Evolutionary conservation across 2,329 filamentous ascomycete genomes (phyloP), one percentile per base, ranked within the genome.

Genomic region (Pseudocercospora fijiensis): DNA sequence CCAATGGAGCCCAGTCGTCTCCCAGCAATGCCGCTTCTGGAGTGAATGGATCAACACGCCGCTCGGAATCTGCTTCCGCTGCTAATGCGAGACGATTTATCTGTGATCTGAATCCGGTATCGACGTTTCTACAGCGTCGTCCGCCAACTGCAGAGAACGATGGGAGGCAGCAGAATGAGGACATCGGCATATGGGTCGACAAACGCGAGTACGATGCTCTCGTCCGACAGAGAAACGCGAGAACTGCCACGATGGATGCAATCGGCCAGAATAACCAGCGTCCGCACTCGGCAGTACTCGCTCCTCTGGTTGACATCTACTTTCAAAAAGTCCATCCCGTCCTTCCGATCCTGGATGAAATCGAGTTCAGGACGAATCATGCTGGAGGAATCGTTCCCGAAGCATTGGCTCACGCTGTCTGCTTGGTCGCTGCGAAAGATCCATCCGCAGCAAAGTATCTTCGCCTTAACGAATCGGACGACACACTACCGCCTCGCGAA

Each of bases 371-470:
- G 30, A 71, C 72, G 11, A 72, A 76, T 60, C 76, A 78, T 60
- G 70, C 71, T 9, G 72, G 75, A 18, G 76, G 76, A 1, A 69
- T 68, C 53, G 76, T 76, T 41, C 75, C 79, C 3, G 75, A 76
- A 16, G 73, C 80, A 37, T 62, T 82, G 18, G 71, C 78, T 61
- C 78, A 82, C 66, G 79, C 79, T 4, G 78, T 83, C 5, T 83
- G 80, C 65, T 74, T 83, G 9, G 78, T 81, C 18, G 80, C 80
- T 16, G 81, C 80, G 0, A 81, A 81, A 64, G 80, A 83, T 65
- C 72, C 78, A 2, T 71, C 76, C 41, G 80, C 80, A n/a, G 73
- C 72, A 22, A 71, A 75, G 8, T 72, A 79, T 62, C 73, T 82
- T 13, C 73, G 71, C 43, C 71, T 81, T n/a, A 73, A 72, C 1